These are phyloP conservation scores for Claviceps maximensis DNA, from an alignment of 2,329 filamentous ascomycete species.

Conservation along the genomic window DNA sequence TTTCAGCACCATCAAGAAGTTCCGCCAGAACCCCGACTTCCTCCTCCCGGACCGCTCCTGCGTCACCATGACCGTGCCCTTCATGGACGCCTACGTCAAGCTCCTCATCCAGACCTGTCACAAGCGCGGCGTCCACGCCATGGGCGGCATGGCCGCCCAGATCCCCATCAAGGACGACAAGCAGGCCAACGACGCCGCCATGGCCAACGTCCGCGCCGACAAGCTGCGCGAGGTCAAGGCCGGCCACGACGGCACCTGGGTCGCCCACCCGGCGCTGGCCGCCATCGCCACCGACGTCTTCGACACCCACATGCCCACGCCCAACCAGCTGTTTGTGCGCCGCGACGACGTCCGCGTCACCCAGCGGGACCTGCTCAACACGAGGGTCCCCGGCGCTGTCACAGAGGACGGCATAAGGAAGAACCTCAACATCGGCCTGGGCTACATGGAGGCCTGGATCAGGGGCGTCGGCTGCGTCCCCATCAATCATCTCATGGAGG, in stretches of 20 bases:
- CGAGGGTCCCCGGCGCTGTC: constrained; percentile 87
- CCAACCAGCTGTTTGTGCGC: constrained; percentile 87
- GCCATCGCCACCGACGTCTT: constrained; percentile 82
- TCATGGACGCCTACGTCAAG: constrained; percentile 95
- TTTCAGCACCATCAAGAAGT: constrained; percentile 98
- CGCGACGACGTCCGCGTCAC: constrained; percentile 80
- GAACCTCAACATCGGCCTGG: constrained; percentile 92
- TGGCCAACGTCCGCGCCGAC: constrained; percentile 85
- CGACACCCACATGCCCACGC: constrained; percentile 97
- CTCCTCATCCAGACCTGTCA: constrained; percentile 98
- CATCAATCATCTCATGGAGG: constrained; percentile 96
- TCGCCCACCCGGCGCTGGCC: constrained; percentile 88
- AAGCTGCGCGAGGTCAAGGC: constrained; percentile 93
- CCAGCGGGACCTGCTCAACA: constrained; percentile 87
- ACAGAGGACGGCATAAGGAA: constrained; percentile 93
- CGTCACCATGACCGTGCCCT: constrained; percentile 96
- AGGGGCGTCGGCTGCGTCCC: constrained; percentile 90
- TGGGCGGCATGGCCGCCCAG: constrained; percentile 97
- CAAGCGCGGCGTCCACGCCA: constrained; percentile 90
- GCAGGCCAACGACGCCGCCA: constrained; percentile 81
- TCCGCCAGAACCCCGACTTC: constrained; percentile 88
- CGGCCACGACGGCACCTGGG: constrained; percentile 94
- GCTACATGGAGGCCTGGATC: constrained; percentile 98
- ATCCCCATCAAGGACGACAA: constrained; percentile 96
- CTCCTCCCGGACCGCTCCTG: constrained; percentile 80